phyloP scores from a whole-genome alignment of 2,329 filamentous ascomycete genomes.

The Colletotrichum simmondsii region DNA sequence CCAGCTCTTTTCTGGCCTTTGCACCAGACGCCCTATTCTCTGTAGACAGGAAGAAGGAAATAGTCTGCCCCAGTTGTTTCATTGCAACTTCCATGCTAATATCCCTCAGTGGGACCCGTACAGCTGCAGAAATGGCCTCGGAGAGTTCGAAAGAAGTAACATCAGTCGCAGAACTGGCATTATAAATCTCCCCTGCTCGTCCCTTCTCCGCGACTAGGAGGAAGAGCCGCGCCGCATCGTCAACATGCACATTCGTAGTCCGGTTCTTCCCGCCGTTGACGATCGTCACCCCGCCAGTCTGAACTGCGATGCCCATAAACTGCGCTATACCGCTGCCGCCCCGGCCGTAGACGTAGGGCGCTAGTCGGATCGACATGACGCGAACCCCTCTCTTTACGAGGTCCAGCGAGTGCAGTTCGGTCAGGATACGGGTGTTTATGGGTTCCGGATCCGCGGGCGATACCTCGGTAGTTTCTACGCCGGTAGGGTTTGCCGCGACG shows the following conservation, averaged over 20 bases:
- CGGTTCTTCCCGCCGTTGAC: slow-evolving; percentile 43
- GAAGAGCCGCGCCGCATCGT: slow-evolving; percentile 54
- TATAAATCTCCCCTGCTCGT: slow-evolving; percentile 46
- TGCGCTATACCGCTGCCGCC: slow-evolving; percentile 49
- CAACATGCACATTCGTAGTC: slow-evolving; percentile 50
- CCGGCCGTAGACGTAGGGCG: slow-evolving; percentile 56
- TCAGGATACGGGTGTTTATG: slow-evolving; percentile 39
- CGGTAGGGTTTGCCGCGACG: slow-evolving; percentile 38
- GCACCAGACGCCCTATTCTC: slow-evolving; percentile 46
- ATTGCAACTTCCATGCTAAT: slow-evolving; percentile 39
- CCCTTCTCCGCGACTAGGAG: slow-evolving; percentile 49
- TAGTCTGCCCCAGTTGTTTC: slow-evolving; percentile 41
- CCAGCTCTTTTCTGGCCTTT: slow-evolving; percentile 51
- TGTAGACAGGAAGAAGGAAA: slow-evolving; percentile 46
- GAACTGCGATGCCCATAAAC: slow-evolving; percentile 44
- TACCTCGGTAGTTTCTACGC: slow-evolving; percentile 41
- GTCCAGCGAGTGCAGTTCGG: slow-evolving; percentile 45
- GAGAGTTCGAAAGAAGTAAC: slow-evolving; percentile 44
- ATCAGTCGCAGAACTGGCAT: slow-evolving; percentile 43
- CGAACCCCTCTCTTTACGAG: slow-evolving; percentile 45
- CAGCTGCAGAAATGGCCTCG: slow-evolving; percentile 38
- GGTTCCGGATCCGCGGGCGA: slow-evolving; percentile 37
- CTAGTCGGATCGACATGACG: slow-evolving; percentile 49
- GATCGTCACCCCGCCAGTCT: slow-evolving; percentile 42
- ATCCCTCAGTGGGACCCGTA: slow-evolving; percentile 38